Percentiles rank a stretch among this genome's conserved stretches.
Evolutionary conservation across 495 filamentous ascomycete species (phyloP).

Genomic region (Hyaloscypha variabilis): DNA sequence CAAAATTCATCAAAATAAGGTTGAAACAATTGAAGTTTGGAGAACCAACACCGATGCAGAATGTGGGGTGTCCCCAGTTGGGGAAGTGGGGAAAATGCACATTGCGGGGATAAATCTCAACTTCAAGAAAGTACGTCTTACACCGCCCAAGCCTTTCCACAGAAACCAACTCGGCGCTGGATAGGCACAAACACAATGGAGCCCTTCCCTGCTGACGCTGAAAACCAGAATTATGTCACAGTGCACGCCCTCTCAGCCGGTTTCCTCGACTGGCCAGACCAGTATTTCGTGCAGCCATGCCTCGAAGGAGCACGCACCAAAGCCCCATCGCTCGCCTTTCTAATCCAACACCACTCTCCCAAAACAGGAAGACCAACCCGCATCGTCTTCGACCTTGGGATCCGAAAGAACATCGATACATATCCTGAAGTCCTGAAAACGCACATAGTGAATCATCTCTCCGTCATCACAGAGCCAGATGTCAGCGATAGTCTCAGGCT

Average conservation of each 20-base stretch:
- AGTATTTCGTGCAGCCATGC: slow-evolving; percentile 41
- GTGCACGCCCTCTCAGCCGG: slow-evolving; percentile 26
- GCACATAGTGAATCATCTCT: no score
- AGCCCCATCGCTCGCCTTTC: slow-evolving; percentile 27
- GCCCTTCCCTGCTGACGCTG: background rate
- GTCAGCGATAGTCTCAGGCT: slow-evolving; percentile 35
- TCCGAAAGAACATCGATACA: slow-evolving; percentile 34
- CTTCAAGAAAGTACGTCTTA: no score
- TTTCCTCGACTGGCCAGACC: slow-evolving; percentile 42
- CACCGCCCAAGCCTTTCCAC: no score
- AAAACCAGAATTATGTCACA: slow-evolving; percentile 3
- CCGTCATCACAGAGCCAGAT: slow-evolving; percentile 36
- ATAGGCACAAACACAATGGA: background rate
- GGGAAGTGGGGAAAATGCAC: no score
- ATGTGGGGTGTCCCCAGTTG: no score
- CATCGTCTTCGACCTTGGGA: slow-evolving; percentile 45
- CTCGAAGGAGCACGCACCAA: slow-evolving; percentile 28
- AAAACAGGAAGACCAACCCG: slow-evolving; percentile 30
- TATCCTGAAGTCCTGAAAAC: slow-evolving; percentile 36
- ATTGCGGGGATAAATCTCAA: no score
- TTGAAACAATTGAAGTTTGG: no score
- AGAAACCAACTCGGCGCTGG: no score
- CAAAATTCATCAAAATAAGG: no score
- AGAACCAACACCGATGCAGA: no score
- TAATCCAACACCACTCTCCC: slow-evolving; percentile 38